These are phyloP conservation scores for Ogataea populi-albae DNA, from an alignment of 805 yeast species.

Conservation along the genomic window DNA sequence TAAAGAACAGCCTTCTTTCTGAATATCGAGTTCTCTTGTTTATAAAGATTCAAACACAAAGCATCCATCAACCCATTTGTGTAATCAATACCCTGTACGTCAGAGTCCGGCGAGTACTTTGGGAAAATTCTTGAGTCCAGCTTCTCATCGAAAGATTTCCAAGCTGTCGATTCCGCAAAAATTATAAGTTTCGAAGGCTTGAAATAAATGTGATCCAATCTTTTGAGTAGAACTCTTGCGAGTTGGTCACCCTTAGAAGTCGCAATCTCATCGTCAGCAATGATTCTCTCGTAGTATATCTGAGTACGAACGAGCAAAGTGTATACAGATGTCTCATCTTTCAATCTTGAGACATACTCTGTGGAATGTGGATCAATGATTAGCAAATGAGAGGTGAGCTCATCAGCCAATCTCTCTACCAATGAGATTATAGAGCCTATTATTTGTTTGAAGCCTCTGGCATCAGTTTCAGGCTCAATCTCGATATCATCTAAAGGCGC, in stretches of 20 bases:
- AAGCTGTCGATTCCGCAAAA: slow-evolving; percentile 69
- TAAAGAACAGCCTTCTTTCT: slow-evolving; percentile 81
- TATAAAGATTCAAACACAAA: slow-evolving; percentile 62
- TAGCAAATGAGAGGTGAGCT: slow-evolving; percentile 82
- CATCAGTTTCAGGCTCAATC: slow-evolving; percentile 61
- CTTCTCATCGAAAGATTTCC: slow-evolving; percentile 49
- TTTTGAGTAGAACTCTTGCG: slow-evolving; percentile 72
- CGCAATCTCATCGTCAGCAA: slow-evolving; percentile 40
- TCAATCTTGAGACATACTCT: slow-evolving; percentile 86
- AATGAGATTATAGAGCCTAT: slow-evolving; percentile 83
- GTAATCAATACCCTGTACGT: slow-evolving; percentile 31
- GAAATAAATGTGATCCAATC: slow-evolving; percentile 91
- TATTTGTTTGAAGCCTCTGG: slow-evolving; percentile 67
- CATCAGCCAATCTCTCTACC: slow-evolving; percentile 93
- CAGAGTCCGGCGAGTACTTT: slow-evolving; percentile 26
- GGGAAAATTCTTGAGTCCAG: slow-evolving; percentile 37
- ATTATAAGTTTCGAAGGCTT: slow-evolving; percentile 76
- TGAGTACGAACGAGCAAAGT: slow-evolving; percentile 79
- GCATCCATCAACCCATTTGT: slow-evolving; percentile 59
- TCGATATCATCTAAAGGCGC: slow-evolving; percentile 67
- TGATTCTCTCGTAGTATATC: slow-evolving; percentile 70
- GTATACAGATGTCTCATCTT: slow-evolving; percentile 80
- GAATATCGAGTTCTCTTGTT: slow-evolving; percentile 64
- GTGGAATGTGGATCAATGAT: slow-evolving; percentile 92
- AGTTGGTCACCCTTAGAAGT: slow-evolving; percentile 55